phyloP scores from a whole-genome alignment of 2,329 filamentous ascomycete genomes.

The Aspergillus calidoustus region DNA sequence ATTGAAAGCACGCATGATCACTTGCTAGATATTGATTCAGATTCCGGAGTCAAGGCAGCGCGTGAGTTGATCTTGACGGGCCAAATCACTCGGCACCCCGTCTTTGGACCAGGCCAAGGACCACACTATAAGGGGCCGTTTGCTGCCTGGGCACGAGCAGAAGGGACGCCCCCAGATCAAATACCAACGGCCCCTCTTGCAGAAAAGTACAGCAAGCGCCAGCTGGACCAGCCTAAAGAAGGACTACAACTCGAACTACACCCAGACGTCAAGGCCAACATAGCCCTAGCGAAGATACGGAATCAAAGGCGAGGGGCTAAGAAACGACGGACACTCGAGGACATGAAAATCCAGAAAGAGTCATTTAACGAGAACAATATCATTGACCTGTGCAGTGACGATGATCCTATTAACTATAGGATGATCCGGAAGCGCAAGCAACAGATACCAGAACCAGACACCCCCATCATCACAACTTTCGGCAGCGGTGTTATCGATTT shows the following conservation, averaged over 20 bases:
- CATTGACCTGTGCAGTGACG: slow-evolving; percentile 28
- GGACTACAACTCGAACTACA: slow-evolving; percentile 27
- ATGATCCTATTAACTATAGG: slow-evolving; percentile 11
- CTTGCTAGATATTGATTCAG: slow-evolving; percentile 20
- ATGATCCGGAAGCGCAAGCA: slow-evolving; percentile 8
- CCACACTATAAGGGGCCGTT: slow-evolving; percentile 46
- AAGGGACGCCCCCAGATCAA: slow-evolving; percentile 25
- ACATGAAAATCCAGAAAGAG: not conserved
- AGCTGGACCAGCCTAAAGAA: slow-evolving; percentile 34
- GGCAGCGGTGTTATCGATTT: slow-evolving; percentile 33
- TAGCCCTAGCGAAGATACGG: slow-evolving; percentile 34
- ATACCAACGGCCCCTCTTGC: slow-evolving; percentile 32
- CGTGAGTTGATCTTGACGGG: slow-evolving; percentile 37
- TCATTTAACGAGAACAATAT: slow-evolving; percentile 6
- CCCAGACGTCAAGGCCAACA: slow-evolving; percentile 27
- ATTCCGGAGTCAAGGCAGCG: slow-evolving; percentile 33
- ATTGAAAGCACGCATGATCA: slow-evolving; percentile 22
- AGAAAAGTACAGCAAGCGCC: slow-evolving; percentile 32
- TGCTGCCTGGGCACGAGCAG: slow-evolving; percentile 45
- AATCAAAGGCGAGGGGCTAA: slow-evolving; percentile 27
- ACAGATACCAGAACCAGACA: slow-evolving; percentile 1
- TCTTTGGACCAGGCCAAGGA: slow-evolving; percentile 47
- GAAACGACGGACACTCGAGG: slow-evolving; percentile 26
- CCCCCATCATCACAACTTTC: slow-evolving; percentile 14
- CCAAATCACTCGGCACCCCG: slow-evolving; percentile 40